A percentile compares a stretch with the other conserved stretches of the same genome.
Conservation (phyloP, 768 basidiomycete genomes). For the Lactifluus rugatus region DNA sequence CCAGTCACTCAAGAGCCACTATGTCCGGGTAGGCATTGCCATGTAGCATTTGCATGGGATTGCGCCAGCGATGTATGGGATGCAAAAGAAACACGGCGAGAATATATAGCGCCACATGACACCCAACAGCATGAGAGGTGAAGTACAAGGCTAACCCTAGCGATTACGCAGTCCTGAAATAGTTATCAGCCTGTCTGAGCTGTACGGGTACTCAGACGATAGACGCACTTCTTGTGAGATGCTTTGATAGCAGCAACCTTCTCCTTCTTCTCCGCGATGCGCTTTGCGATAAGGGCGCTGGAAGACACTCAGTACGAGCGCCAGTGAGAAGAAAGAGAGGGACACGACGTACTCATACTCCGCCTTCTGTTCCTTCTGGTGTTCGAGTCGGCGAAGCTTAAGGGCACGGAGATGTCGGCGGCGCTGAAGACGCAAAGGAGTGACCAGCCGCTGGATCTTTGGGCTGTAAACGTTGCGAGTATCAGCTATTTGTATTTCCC, state of each 20-base stretch:
- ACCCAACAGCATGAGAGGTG: slow-evolving; percentile 10
- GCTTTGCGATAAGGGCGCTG: slow-evolving; percentile 73
- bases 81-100: slow-evolving; percentile 10
- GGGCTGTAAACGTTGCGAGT: slow-evolving; percentile 41
- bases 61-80: slow-evolving; percentile 7
- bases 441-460: slow-evolving; percentile 96
- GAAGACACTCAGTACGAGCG: not conserved
- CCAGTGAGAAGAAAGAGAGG: not conserved
- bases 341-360: slow-evolving; percentile 70
- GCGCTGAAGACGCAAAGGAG: slow-evolving; percentile 91
- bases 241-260: slow-evolving; percentile 84
- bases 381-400: slow-evolving; percentile 79
- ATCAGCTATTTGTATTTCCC: not conserved
- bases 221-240: slow-evolving; percentile 57
- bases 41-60: not conserved
- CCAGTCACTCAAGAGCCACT: not conserved
- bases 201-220: not conserved
- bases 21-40: not conserved
- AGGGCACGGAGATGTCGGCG: slow-evolving; percentile 86
- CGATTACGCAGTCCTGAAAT: slow-evolving; percentile 15
- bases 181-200: not conserved
- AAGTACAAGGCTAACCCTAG: slow-evolving; percentile 1
- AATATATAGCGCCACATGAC: slow-evolving; percentile 13
- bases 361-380: slow-evolving; percentile 89
- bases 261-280: slow-evolving; percentile 87